Evolutionary conservation across 2,329 filamentous ascomycete species (phyloP).

Genomic region (Exserohilum turcica): DNA sequence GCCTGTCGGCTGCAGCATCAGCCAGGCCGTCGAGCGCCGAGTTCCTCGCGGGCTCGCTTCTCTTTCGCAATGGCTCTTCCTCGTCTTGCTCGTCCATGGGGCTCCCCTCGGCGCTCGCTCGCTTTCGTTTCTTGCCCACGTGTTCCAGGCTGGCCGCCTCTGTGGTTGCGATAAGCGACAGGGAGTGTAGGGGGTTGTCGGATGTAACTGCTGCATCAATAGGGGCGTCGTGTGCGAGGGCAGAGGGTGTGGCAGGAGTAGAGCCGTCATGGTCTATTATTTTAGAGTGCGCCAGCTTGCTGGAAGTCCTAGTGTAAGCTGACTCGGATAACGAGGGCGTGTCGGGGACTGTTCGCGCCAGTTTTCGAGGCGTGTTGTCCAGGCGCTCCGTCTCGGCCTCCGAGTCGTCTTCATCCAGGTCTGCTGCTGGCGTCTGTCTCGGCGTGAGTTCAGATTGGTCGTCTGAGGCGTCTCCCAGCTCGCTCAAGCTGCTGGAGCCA

Average conservation of each 20-base stretch:
- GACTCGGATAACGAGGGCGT: conserved; percentile 43
- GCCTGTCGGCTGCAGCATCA: conserved; percentile 34
- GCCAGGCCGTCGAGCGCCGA: conserved; percentile 37
- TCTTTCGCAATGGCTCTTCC: conserved; percentile 47
- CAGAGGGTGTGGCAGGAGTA: conserved; percentile 35
- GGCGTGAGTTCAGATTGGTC: conserved; percentile 52
- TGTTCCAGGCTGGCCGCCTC: conserved; percentile 41
- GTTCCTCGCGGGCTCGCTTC: conserved; percentile 36
- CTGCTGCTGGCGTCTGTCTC: conserved; percentile 23
- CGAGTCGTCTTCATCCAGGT: conserved; percentile 66
- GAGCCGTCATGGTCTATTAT: conserved; percentile 40
- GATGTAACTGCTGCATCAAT: conserved; percentile 23
- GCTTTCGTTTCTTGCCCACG: conserved; percentile 52
- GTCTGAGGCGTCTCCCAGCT: conserved; percentile 81
- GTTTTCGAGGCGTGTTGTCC: conserved; percentile 80
- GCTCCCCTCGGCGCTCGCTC: conserved; percentile 49
- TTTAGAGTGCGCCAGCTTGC: conserved; percentile 45
- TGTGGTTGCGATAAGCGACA: conserved; percentile 39
- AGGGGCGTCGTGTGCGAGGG: conserved; percentile 20
- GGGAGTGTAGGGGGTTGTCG: conserved; percentile 37
- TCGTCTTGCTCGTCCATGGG: conserved; percentile 40
- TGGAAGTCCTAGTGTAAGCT: conserved; percentile 43
- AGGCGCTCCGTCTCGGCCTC: conserved; percentile 95
- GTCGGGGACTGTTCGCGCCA: conserved; percentile 48
- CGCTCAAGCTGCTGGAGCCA: conserved; percentile 87